Evolutionary conservation across 768 basidiomycete species (phyloP).

Genomic region (Goffeauzyma gilvescens): DNA sequence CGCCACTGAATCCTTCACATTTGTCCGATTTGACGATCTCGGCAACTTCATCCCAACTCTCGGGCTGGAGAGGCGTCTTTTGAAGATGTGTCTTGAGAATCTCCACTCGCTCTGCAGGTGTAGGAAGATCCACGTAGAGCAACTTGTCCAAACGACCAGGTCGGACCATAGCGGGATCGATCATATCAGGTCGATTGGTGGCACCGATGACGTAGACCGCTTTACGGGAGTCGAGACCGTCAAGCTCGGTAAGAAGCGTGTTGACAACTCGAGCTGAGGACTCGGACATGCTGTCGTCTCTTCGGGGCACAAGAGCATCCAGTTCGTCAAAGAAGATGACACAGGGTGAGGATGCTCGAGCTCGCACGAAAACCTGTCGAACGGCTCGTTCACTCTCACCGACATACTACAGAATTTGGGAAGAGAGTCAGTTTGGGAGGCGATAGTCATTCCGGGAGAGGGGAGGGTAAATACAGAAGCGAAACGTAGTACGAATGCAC

Average conservation of each 20-base stretch:
- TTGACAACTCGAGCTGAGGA: constrained; percentile 85
- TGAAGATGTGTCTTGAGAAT: constrained; percentile 57
- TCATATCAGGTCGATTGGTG: constrained; percentile 90
- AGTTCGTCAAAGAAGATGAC: constrained; percentile 92
- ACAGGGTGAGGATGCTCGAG: constrained; percentile 80
- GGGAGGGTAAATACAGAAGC: constrained; percentile 1
- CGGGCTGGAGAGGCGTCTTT: constrained; percentile 47
- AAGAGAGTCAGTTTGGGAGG: neutral
- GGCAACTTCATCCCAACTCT: constrained; percentile 29
- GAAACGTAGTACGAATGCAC: constrained; percentile 11
- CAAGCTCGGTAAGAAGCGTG: constrained; percentile 80
- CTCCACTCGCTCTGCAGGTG: constrained; percentile 53
- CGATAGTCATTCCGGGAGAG: too few relatives aligned
- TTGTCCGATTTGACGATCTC: constrained; percentile 39
- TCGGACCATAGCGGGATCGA: constrained; percentile 94
- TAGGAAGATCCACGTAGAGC: constrained; percentile 76
- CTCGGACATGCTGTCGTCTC: constrained; percentile 81
- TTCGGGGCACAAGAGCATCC: constrained; percentile 72
- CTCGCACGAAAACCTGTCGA: constrained; percentile 79
- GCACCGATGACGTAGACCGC: constrained; percentile 84
- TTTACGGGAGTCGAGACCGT: constrained; percentile 70
- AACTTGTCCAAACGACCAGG: constrained; percentile 86
- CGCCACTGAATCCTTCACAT: constrained; percentile 80
- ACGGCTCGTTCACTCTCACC: constrained; percentile 94
- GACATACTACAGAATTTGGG: constrained; percentile 73